Percentiles rank a stretch among this genome's conserved stretches.
Evolutionary conservation across 106 monocot species (phyloP).

Genomic region (Acanthochlamys bracteata): DNA sequence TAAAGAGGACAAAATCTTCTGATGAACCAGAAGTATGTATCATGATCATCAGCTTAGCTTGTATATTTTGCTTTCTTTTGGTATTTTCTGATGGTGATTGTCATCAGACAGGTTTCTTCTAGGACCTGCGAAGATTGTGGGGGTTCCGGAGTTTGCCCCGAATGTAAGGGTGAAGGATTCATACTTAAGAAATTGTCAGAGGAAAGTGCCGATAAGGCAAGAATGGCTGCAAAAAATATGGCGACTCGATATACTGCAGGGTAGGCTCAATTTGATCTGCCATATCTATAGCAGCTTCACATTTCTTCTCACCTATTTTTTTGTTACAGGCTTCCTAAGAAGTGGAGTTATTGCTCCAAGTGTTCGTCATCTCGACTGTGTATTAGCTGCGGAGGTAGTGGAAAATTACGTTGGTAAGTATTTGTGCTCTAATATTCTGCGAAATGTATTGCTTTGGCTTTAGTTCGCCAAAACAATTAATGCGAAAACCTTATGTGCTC

Average conservation of each 20-base stretch:
- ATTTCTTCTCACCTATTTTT: neutral
- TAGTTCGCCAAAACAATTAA: no score
- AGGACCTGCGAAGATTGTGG: conserved; percentile 71
- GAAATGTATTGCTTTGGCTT: no score
- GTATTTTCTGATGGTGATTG: conserved; percentile 9
- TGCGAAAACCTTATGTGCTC: no score
- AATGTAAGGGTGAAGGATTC: conserved; percentile 92
- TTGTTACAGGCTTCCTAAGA: conserved; percentile 73
- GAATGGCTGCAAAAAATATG: conserved; percentile 67
- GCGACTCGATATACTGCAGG: conserved; percentile 85
- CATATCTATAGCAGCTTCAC: neutral
- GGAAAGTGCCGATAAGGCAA: conserved; percentile 63
- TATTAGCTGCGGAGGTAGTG: conserved; percentile 60
- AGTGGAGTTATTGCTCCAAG: conserved; percentile 84
- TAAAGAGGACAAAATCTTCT: conserved; percentile 38
- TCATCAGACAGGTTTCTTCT: conserved; percentile 33
- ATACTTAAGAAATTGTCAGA: conserved; percentile 71
- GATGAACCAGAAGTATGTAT: conserved; percentile 20
- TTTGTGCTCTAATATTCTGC: no score
- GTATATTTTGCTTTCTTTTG: neutral
- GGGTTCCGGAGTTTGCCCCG: conserved; percentile 76
- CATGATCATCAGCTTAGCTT: neutral
- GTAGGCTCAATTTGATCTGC: conserved; percentile 23
- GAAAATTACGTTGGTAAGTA: conserved; percentile 33
- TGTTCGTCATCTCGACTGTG: conserved; percentile 81